Percentiles rank a stretch among this genome's conserved stretches.
Evolutionary conservation across 345 rosid species (phyloP).

Genomic region (Salix koriyanagi): DNA sequence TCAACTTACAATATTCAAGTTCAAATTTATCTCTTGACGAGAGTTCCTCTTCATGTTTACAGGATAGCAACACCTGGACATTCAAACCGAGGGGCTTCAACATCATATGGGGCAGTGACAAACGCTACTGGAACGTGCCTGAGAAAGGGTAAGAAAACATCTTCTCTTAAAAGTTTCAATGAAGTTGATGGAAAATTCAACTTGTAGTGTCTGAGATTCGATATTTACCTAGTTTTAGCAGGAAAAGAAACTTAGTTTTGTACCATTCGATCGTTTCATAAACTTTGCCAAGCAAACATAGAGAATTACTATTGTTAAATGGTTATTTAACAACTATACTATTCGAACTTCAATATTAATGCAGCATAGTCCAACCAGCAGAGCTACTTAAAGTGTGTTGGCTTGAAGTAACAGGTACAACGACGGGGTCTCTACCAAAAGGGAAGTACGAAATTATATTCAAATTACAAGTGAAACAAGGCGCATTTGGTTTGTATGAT

Average conservation of each 20-base stretch:
- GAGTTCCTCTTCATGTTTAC: neutral
- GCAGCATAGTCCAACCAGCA: neutral
- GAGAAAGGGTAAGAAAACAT: neutral
- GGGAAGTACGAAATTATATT: slow-evolving; percentile 37
- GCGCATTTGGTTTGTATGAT: slow-evolving; percentile 48
- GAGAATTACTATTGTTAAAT: no score
- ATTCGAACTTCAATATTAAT: neutral
- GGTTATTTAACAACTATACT: no score
- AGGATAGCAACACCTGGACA: neutral
- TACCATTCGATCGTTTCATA: neutral
- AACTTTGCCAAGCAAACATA: neutral
- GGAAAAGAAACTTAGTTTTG: neutral
- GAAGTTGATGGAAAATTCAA: no score
- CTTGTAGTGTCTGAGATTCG: no score
- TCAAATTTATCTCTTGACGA: neutral
- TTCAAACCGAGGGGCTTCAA: slow-evolving; percentile 1
- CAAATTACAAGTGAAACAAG: slow-evolving; percentile 28
- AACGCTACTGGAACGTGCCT: slow-evolving; percentile 20
- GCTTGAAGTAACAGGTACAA: slow-evolving; percentile 51
- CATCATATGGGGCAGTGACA: slow-evolving; percentile 30
- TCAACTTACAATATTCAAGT: neutral
- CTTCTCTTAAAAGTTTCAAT: no score
- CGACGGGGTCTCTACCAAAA: fast-evolving
- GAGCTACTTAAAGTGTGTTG: slow-evolving; percentile 52
- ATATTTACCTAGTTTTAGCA: neutral